Evolutionary conservation across 805 yeast species (phyloP).

Genomic region (Brettanomyces custersianus): DNA sequence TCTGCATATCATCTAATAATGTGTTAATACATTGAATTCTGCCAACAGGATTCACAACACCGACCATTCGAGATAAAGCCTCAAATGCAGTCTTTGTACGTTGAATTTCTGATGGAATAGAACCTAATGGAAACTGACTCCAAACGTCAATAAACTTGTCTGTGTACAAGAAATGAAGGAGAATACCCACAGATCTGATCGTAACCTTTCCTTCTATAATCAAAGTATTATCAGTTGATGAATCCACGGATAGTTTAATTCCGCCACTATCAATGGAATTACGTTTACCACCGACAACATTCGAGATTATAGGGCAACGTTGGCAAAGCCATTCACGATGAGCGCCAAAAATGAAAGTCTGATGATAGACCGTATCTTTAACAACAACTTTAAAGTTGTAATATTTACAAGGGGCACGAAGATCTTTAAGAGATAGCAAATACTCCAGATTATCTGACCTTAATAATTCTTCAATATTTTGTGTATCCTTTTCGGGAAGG

Average conservation of each 20-base stretch:
- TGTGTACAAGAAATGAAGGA: constrained; percentile 43
- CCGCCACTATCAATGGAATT: constrained; percentile 9
- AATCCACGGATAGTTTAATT: constrained; percentile 5
- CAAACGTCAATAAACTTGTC: constrained; percentile 37
- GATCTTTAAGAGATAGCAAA: constrained; percentile 13
- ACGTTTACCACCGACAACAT: constrained; percentile 1
- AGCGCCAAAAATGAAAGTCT: constrained; percentile 6
- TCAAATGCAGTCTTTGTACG: constrained; percentile 24
- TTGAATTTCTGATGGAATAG: constrained; percentile 24
- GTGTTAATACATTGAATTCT: constrained; percentile 13
- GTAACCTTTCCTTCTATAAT: constrained; percentile 17
- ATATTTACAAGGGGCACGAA: constrained; percentile 5
- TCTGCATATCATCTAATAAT: constrained; percentile 13
- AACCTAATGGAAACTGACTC: constrained; percentile 27
- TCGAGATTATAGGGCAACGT: constrained; percentile 4
- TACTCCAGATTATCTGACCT: constrained; percentile 23
- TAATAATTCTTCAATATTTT: constrained; percentile 26
- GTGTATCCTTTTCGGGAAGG: constrained; percentile 2
- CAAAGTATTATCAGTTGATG: neutral
- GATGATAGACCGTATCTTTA: constrained; percentile 3
- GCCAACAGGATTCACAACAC: constrained; percentile 22
- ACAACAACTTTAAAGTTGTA: constrained; percentile 11
- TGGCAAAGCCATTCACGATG: constrained; percentile 7
- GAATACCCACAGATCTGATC: constrained; percentile 26
- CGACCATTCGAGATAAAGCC: constrained; percentile 15